phyloP scores from a whole-genome alignment of 441 rosid species.

The Sinapis alba region DNA sequence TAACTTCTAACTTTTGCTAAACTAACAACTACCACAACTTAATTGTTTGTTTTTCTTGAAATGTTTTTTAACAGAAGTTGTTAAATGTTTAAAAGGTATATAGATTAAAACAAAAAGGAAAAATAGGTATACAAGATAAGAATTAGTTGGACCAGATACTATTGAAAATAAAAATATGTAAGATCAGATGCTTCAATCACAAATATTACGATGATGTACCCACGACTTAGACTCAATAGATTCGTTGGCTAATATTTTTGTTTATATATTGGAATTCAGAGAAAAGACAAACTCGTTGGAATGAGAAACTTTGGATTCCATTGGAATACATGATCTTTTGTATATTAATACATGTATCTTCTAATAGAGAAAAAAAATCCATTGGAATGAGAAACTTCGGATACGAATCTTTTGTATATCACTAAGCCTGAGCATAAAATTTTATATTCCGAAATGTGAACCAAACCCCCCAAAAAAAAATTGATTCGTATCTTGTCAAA shows the following conservation, averaged over 20 bases:
- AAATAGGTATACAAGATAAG: not conserved
- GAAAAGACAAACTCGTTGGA: not conserved
- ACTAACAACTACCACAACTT: too few species aligned
- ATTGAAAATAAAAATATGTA: not conserved
- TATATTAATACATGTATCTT: not conserved
- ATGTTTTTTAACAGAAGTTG: not conserved
- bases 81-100: not conserved
- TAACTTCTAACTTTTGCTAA: not conserved
- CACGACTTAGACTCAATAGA: constrained; percentile 4
- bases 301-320: not conserved
- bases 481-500: too few species aligned
- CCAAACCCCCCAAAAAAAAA: too few species aligned
- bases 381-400: not conserved
- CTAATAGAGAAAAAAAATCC: not conserved
- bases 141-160: constrained; percentile 1
- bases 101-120: not conserved
- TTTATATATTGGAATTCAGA: not conserved
- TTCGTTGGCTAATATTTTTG: too few species aligned
- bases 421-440: too few species aligned
- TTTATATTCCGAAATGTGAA: too few species aligned
- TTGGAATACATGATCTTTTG: too few species aligned
- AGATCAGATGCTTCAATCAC: not conserved
- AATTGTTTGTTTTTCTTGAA: too few species aligned
- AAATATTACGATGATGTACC: not conserved
- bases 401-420: not conserved